Percentiles rank a stretch among this genome's conserved stretches.
These are phyloP conservation scores for Closterium sp. DNA, from an alignment of 139 green algal species.

Conservation along the genomic window DNA sequence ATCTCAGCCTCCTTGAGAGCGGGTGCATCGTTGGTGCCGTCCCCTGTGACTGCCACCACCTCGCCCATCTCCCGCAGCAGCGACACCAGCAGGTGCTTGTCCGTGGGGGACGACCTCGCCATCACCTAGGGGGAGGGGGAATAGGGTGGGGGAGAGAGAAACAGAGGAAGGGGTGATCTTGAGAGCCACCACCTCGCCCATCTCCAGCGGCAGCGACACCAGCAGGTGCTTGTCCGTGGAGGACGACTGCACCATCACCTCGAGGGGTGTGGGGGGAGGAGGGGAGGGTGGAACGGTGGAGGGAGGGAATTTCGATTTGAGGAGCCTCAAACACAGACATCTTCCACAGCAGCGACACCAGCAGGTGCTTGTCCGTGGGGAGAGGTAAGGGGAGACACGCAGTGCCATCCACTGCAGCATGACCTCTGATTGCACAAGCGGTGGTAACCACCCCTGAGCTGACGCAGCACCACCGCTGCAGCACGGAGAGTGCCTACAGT, in stretches of 20 bases:
- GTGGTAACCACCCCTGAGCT: no score
- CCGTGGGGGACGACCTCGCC: constrained; percentile 84
- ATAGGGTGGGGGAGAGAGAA: no score
- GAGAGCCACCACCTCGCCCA: neutral
- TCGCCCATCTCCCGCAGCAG: constrained; percentile 83
- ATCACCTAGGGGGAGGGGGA: constrained; percentile 68
- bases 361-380: constrained; percentile 82
- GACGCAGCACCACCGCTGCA: no score
- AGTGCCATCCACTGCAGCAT: no score
- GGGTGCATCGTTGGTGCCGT: constrained; percentile 85
- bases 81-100: constrained; percentile 90
- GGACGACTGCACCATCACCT: constrained; percentile 89
- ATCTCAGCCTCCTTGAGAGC: constrained; percentile 76
- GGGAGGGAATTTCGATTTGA: no score
- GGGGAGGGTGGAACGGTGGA: no score
- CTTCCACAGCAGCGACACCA: constrained; percentile 83
- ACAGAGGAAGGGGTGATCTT: no score
- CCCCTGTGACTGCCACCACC: constrained; percentile 91
- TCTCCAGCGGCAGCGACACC: constrained; percentile 78
- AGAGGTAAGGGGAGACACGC: no score
- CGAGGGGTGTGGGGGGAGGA: neutral
- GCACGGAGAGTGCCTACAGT: no score
- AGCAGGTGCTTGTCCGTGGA: constrained; percentile 92
- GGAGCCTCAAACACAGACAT: neutral
- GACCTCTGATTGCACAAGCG: no score